Base-by-base conservation (phyloP, 352 stramenopile genomes). In the Blastocystis hominis region DNA sequence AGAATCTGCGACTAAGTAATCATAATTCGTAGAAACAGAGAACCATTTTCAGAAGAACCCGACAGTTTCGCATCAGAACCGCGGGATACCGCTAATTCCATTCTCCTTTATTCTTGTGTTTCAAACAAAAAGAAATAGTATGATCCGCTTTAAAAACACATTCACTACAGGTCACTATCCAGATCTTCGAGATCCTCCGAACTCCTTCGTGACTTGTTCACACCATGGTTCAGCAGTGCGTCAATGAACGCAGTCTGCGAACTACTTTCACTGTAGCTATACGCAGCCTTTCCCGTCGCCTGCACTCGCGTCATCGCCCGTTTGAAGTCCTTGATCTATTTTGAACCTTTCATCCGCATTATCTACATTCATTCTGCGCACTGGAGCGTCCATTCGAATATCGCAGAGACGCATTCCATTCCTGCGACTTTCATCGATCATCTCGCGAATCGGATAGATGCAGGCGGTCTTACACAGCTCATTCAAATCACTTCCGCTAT, bases 401-500 rank as follows among this genome's bases (percentile, higher is more conserved):
- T 84, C 72, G 38, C 55, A 84, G 15, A 84, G 56, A 38, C n/a
- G 36, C 34, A 36, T 20, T 63, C 72, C 72, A 36, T 84, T 53
- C 44, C 40, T 84, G 24, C 55, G 30, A 2, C 68, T 84, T 53
- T 84, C 3, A n/a, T 84, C 56, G 38, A 84, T 66, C 72, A 84
- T 84, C 72, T 84, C 72, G 38, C 72, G 72, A 46, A 84, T 84
- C 3, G 72, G 72, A 30, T 84, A 84, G 20, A 84, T 36, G 38
- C 47, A 84, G 20, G 72, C 72, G 3, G 72, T 84, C 44, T 84
- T 84, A 40, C 72, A 84, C 3, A 84, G 50, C 50, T 84, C 72
- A 30, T 68, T 64, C 17, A 96, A 81, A 77, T 96, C 93, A 47
- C 93, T 95, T 47, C 93, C 93, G 81, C 93, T 96, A 87, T 95